These are phyloP conservation scores for Xylariaceae sp. DNA, from an alignment of 2,329 filamentous ascomycete genomes.

Conservation along the genomic window DNA sequence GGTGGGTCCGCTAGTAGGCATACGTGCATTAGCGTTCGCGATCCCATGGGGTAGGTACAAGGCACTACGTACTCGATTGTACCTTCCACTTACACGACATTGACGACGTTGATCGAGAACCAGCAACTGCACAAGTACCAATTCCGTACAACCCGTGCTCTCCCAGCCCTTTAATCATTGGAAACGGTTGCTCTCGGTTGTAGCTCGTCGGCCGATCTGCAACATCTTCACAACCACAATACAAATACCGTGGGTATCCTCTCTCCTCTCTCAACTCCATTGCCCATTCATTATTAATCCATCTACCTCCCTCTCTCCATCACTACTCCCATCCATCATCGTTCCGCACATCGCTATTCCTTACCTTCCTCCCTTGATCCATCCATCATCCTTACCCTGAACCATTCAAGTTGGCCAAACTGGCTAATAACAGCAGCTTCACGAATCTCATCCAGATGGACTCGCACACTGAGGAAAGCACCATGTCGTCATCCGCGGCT, in stretches of 20 bases:
- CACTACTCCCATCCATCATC: too few species aligned
- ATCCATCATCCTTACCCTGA: background rate
- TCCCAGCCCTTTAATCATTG: background rate
- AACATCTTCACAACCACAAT: too few species aligned
- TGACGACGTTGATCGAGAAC: background rate
- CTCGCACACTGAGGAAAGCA: conserved; percentile 17
- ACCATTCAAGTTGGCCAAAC: background rate
- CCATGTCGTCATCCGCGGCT: conserved; percentile 5
- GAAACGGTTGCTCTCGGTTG: too few species aligned
- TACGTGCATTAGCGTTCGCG: background rate
- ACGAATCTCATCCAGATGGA: conserved; percentile 17
- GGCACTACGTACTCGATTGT: background rate
- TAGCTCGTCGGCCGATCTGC: too few species aligned
- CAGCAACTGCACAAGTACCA: background rate
- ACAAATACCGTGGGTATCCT: too few species aligned
- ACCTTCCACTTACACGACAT: background rate
- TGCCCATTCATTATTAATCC: too few species aligned
- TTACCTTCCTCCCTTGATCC: background rate
- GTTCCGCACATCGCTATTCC: background rate
- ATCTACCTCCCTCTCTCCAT: too few species aligned
- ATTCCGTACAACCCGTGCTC: background rate
- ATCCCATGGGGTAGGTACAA: background rate
- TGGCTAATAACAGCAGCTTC: conserved; percentile 14
- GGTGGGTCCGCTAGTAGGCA: background rate
- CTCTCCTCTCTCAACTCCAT: too few species aligned